Conservation (phyloP, 345 rosid species). For the Populus tremula region DNA sequence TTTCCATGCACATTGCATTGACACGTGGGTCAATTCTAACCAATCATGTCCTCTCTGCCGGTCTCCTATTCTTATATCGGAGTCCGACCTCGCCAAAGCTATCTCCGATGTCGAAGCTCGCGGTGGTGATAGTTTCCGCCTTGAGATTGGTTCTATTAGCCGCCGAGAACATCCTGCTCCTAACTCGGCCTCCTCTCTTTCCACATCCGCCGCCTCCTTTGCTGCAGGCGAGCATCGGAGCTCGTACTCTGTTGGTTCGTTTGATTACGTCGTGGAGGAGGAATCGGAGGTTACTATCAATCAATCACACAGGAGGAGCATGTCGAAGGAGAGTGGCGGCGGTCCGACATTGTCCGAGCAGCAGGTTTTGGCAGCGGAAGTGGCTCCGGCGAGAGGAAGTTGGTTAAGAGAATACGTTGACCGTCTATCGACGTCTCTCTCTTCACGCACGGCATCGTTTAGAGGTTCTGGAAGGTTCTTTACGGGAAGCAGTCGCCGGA, state of each 20-base stretch:
- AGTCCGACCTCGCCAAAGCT: conserved; percentile 55
- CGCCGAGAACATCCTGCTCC: conserved; percentile 22
- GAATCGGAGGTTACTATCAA: conserved; percentile 55
- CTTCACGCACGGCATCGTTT: conserved; percentile 68
- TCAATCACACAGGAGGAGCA: conserved; percentile 43
- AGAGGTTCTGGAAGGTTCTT: conserved; percentile 80
- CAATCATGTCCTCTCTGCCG: conserved; percentile 94
- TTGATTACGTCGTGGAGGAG: conserved; percentile 74
- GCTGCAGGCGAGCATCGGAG: conserved; percentile 28
- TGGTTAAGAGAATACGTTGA: conserved; percentile 89
- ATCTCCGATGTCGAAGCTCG: conserved; percentile 19
- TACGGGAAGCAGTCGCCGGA: conserved; percentile 80
- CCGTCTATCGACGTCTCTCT: conserved; percentile 58
- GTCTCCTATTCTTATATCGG: conserved; percentile 62
- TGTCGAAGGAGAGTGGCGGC: conserved; percentile 50
- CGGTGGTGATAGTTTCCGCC: conserved; percentile 57
- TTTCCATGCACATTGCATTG: conserved; percentile 75
- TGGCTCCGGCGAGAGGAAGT: conserved; percentile 54
- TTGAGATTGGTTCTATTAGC: conserved; percentile 90
- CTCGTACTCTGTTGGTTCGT: conserved; percentile 80
- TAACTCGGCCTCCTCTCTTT: conserved; percentile 2
- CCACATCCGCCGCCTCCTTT: conserved; percentile 5
- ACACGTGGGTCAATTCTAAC: conserved; percentile 67
- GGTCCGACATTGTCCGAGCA: conserved; percentile 19
- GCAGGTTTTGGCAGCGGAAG: conserved; percentile 51